These are phyloP conservation scores for Mycena metata DNA, from an alignment of 768 basidiomycete genomes.

Conservation along the genomic window DNA sequence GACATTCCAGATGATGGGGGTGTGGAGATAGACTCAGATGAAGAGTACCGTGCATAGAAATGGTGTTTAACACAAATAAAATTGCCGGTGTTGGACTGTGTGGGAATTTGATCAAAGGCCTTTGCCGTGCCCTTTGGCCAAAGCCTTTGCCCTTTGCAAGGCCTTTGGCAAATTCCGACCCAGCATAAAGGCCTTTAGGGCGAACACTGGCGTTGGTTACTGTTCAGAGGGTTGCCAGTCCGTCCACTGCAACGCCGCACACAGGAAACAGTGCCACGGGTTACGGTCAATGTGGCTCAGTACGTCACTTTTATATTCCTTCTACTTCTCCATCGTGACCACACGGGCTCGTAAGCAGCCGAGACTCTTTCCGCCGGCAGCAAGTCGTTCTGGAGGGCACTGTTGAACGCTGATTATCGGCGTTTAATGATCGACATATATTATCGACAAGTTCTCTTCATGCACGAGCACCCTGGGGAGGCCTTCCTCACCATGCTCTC, in stretches of 20 bases:
- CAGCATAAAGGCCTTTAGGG: too few species aligned
- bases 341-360: not conserved
- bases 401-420: not conserved
- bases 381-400: not conserved
- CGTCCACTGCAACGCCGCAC: not conserved
- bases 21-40: too few species aligned
- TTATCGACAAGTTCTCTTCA: not conserved
- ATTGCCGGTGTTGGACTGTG: too few species aligned
- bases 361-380: not conserved
- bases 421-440: not conserved
- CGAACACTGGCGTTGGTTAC: too few species aligned
- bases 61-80: too few species aligned
- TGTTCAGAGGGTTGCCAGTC: slow-evolving; percentile 5
- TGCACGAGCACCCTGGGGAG: slow-evolving; percentile 1
- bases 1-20: too few species aligned
- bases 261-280: not conserved
- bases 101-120: too few species aligned
- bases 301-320: not conserved
- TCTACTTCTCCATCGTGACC: not conserved
- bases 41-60: too few species aligned
- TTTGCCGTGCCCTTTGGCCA: too few species aligned
- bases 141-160: too few species aligned
- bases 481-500: not conserved
- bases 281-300: not conserved
- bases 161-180: too few species aligned